phyloP scores from a whole-genome alignment of 2,329 filamentous ascomycete genomes.

The Trichoderma aggressivum region DNA sequence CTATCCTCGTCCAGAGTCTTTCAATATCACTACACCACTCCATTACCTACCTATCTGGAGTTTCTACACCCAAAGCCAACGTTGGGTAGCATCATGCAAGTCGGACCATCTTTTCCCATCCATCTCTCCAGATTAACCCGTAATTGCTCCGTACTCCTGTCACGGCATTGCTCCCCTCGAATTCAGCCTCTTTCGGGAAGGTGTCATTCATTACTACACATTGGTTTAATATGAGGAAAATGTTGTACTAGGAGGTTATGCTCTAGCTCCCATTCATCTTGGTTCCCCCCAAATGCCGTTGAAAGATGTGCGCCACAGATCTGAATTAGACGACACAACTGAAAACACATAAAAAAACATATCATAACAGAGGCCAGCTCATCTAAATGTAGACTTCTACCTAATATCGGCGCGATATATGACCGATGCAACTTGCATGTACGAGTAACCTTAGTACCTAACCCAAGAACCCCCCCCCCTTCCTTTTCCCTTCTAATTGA shows the following conservation, averaged over 20 bases:
- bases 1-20: background rate
- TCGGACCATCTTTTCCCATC: background rate
- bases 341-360: background rate
- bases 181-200: background rate
- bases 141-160: background rate
- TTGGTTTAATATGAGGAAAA: background rate
- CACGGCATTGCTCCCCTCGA: background rate
- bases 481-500: background rate
- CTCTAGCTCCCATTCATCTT: background rate
- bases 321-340: background rate
- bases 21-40: background rate
- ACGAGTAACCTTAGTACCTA: background rate
- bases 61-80: background rate
- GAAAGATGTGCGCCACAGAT: background rate
- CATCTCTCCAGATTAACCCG: background rate
- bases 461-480: background rate
- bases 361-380: slow-evolving; percentile 1
- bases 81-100: background rate
- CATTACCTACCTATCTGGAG: background rate
- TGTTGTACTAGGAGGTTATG: background rate
- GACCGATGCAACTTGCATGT: background rate
- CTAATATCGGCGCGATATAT: background rate
- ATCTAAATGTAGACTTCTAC: background rate
- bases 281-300: background rate
- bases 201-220: background rate